Base-by-base conservation (phyloP, 1,284 basidiomycete species). In the Ustilago esculenta region DNA sequence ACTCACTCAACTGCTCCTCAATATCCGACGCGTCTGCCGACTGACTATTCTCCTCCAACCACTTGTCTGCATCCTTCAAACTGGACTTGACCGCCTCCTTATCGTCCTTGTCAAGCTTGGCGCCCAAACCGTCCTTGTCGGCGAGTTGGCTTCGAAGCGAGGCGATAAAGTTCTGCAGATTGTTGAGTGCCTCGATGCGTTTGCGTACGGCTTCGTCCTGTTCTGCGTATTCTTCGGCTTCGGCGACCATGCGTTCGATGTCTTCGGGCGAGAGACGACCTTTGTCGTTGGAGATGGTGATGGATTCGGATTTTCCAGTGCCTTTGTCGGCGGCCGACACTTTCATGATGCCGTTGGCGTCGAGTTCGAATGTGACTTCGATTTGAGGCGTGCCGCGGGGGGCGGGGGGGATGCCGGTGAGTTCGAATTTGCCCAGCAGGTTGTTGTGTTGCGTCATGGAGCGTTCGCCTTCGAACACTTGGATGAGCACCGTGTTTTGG, bases 401-500 rank as follows among this genome's bases (percentile, higher is more conserved):
- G 1, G 94, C 91, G 34, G 94, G 93, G 18, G 94, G 94, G 70
- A 98, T 96, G 66, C 91, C 84, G 59, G 88, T 90, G 42, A 97
- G 88, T 84, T 97, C 94, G 81, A 98, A 97, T 84, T 94, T 94
- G 85, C 94, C 94, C 70, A 98, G 90, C 52, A 90, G 87, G 86
- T 96, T 94, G 89, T 97, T 97, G 86, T 98, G 93, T 88, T 94
- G 94, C 79, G 94, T 96, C 83, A 95, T 85, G 41, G 92, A 89
- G 83, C 93, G 92, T 85, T 96, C 93, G 83, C 94, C 93, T 86
- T 96, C 92, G 82, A 86, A 96, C 60, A 97, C 92, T 79, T 86
- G 85, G 83, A 95, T 94, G 39, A 77, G 56, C 15, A 81, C 80
- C n/a, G 72, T 73, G 66, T 76, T 76, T 73, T 81, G 80, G 76